These are phyloP conservation scores for Periglandula ipomoeae DNA, from an alignment of 2,329 filamentous ascomycete species.

Conservation along the genomic window DNA sequence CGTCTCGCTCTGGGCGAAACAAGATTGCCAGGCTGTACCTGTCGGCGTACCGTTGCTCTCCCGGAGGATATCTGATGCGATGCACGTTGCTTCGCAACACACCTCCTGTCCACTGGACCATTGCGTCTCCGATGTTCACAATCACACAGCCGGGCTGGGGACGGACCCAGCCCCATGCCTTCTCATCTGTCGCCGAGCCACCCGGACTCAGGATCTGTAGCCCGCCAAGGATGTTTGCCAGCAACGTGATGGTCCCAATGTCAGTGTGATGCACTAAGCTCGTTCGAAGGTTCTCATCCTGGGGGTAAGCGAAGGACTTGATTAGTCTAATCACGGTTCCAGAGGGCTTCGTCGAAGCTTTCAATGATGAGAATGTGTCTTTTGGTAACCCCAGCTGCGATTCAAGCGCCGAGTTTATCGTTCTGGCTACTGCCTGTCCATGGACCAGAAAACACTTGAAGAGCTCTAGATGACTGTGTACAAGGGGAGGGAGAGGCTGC, in stretches of 20 bases:
- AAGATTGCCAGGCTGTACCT: no score
- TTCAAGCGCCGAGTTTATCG: neutral
- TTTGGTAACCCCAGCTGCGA: neutral
- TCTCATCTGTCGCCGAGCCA: conserved; percentile 7
- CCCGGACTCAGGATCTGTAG: conserved; percentile 23
- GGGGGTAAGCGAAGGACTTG: conserved; percentile 12
- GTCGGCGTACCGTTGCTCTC: no score
- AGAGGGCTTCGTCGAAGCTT: no score
- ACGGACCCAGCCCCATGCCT: no score
- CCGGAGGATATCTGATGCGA: no score
- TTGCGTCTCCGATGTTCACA: conserved; percentile 14
- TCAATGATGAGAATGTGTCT: no score
- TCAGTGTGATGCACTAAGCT: conserved; percentile 25
- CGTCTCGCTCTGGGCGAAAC: no score
- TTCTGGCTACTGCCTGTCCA: neutral
- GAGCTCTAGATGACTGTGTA: neutral
- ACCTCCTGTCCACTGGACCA: conserved; percentile 16
- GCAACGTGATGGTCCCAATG: conserved; percentile 26
- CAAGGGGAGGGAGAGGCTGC: conserved; percentile 1
- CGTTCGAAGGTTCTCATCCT: conserved; percentile 11
- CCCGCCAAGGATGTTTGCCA: conserved; percentile 25
- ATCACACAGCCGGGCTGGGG: conserved; percentile 16
- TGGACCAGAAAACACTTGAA: neutral
- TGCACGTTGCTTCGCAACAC: conserved; percentile 17
- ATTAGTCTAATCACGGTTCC: conserved; percentile 2